Percentiles rank a stretch among this genome's conserved stretches.
phyloP scores from a whole-genome alignment of 2,329 filamentous ascomycete genomes.

The Colletotrichum scovillei region DNA sequence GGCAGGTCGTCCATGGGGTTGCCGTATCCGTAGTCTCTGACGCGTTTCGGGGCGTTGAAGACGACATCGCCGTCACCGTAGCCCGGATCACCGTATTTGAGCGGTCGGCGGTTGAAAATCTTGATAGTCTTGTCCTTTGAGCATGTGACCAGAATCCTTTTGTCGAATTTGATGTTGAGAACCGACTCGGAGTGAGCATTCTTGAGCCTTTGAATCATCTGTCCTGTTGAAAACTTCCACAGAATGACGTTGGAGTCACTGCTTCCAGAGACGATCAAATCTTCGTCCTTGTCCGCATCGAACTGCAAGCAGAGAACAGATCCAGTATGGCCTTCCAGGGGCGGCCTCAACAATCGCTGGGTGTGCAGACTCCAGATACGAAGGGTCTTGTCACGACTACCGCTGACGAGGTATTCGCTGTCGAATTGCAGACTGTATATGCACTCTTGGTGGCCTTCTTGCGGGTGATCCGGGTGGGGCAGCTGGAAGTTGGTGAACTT shows the following conservation, averaged over 20 bases:
- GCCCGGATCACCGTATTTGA: conserved; percentile 71
- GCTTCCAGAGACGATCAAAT: conserved; percentile 94
- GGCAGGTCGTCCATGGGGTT: conserved; percentile 58
- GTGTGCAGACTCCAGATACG: conserved; percentile 92
- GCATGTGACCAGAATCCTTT: conserved; percentile 91
- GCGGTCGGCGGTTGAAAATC: conserved; percentile 84
- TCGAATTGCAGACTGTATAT: conserved; percentile 96
- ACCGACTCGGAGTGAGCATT: conserved; percentile 91
- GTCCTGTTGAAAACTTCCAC: conserved; percentile 92
- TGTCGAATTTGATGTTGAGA: conserved; percentile 91
- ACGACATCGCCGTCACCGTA: conserved; percentile 58
- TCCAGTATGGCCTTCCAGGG: conserved; percentile 80
- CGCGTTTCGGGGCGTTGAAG: conserved; percentile 62
- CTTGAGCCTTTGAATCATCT: conserved; percentile 80
- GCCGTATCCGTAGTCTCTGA: conserved; percentile 67
- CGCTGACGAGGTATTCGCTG: conserved; percentile 87
- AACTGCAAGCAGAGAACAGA: conserved; percentile 97
- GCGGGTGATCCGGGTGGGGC: conserved; percentile 81
- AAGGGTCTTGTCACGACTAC: conserved; percentile 88
- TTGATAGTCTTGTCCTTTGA: conserved; percentile 98
- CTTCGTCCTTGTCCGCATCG: conserved; percentile 86
- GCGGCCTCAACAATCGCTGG: conserved; percentile 78
- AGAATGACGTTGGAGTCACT: conserved; percentile 92
- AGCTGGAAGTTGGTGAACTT: conserved; percentile 89
- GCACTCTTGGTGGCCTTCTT: conserved; percentile 90